phyloP scores from a whole-genome alignment of 1,284 basidiomycete genomes.

The Volvariella volvacea region DNA sequence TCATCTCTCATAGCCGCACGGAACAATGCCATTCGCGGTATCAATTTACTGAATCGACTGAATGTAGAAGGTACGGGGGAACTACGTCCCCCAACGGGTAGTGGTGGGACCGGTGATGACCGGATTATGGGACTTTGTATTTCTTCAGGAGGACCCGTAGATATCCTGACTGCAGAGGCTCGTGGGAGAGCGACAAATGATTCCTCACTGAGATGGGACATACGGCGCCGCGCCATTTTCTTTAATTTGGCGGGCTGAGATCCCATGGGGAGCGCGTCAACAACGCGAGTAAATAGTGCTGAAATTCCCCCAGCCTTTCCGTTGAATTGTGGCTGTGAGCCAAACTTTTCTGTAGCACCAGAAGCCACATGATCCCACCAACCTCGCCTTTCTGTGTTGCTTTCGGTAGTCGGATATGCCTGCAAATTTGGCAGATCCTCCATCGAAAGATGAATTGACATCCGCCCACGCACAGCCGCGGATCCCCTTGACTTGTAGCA shows the following conservation, averaged over 20 bases:
- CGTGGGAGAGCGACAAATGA: conserved; percentile 4
- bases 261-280: too few species aligned
- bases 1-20: conserved; percentile 55
- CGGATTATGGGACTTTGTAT: conserved; percentile 5
- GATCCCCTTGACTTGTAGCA: conserved; percentile 48
- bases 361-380: background rate
- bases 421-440: conserved; percentile 24
- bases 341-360: background rate
- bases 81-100: conserved; percentile 4
- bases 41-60: conserved; percentile 40
- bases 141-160: conserved; percentile 11
- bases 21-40: conserved; percentile 49
- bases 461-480: conserved; percentile 45
- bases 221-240: too few species aligned
- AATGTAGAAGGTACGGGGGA: conserved; percentile 32
- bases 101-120: background rate
- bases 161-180: conserved; percentile 14
- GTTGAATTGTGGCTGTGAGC: too few species aligned
- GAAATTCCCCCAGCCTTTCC: too few species aligned
- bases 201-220: background rate
- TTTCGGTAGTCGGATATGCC: too few species aligned
- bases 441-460: conserved; percentile 46
- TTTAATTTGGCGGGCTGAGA: too few species aligned
- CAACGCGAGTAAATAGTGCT: too few species aligned
- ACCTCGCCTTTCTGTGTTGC: background rate